Percentiles rank a stretch among this genome's conserved stretches.
Evolutionary conservation across 73 alveolate species (phyloP).

Genomic region (Paramecium tetraurelia): DNA sequence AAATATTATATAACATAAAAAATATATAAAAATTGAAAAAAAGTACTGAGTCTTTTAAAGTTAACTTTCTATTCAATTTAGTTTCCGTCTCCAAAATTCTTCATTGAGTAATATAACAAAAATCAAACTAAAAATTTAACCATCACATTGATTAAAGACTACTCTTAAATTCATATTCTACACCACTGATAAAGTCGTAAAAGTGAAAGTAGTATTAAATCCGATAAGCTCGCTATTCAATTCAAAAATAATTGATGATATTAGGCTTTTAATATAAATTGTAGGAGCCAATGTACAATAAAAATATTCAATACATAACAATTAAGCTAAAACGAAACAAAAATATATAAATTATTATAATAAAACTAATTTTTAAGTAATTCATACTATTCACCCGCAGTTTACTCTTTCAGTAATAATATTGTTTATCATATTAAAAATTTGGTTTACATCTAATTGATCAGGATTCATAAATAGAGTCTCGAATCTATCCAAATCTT

Average conservation of each 20-base stretch:
- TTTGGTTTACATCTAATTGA: neutral
- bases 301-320: too few relatives aligned
- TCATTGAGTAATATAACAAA: neutral
- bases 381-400: neutral
- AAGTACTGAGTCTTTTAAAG: neutral
- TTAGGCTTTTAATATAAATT: too few relatives aligned
- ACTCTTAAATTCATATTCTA: neutral
- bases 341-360: neutral
- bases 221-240: neutral
- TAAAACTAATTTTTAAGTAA: neutral
- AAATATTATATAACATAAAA: too few relatives aligned
- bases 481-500: constrained; percentile 35
- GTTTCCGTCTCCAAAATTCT: neutral
- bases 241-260: too few relatives aligned
- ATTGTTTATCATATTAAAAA: neutral
- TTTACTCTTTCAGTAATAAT: constrained; percentile 1
- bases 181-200: neutral
- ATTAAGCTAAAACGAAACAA: neutral
- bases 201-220: neutral
- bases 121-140: neutral
- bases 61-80: neutral
- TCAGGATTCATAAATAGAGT: neutral
- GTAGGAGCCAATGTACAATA: neutral
- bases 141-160: neutral
- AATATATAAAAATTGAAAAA: too few relatives aligned